Conservation (phyloP, 1,284 basidiomycete species). For the Meira nashicola region DNA sequence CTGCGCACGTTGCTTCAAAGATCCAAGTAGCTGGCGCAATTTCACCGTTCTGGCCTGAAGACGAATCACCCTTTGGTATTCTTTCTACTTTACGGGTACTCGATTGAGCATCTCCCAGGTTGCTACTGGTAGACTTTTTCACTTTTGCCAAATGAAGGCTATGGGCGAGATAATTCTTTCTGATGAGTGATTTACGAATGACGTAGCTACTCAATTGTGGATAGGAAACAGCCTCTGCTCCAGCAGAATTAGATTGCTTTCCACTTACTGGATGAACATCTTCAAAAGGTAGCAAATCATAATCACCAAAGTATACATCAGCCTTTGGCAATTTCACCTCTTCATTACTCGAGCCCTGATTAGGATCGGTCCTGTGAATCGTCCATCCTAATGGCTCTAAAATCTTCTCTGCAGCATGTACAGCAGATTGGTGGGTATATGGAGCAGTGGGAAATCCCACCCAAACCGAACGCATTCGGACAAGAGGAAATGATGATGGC, state of each 20-base stretch:
- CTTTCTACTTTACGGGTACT: neutral
- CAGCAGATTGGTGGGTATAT: conserved; percentile 43
- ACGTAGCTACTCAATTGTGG: conserved; percentile 74
- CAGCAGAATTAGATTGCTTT: neutral
- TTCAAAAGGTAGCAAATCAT: conserved; percentile 48
- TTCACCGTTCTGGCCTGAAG: neutral
- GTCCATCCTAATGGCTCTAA: conserved; percentile 29
- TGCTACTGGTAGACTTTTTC: conserved; percentile 15
- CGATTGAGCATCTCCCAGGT: neutral
- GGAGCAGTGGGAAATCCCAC: conserved; percentile 44
- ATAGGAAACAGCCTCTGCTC: neutral
- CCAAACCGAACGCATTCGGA: conserved; percentile 15
- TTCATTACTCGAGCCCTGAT: neutral
- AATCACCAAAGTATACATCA: conserved; percentile 42
- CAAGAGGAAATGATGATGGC: too few species aligned
- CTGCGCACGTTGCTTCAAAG: conserved; percentile 81
- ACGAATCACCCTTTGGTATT: neutral
- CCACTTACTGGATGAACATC: conserved; percentile 19
- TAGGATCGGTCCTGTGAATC: conserved; percentile 4
- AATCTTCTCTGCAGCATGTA: conserved; percentile 23
- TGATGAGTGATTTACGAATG: conserved; percentile 85
- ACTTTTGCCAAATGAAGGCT: conserved; percentile 59
- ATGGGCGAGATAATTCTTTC: conserved; percentile 85
- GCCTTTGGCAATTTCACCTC: conserved; percentile 15
- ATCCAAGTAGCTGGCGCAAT: conserved; percentile 74